phyloP scores from a whole-genome alignment of 78 protist species.

The Dictyostelium brefeldianum region DNA sequence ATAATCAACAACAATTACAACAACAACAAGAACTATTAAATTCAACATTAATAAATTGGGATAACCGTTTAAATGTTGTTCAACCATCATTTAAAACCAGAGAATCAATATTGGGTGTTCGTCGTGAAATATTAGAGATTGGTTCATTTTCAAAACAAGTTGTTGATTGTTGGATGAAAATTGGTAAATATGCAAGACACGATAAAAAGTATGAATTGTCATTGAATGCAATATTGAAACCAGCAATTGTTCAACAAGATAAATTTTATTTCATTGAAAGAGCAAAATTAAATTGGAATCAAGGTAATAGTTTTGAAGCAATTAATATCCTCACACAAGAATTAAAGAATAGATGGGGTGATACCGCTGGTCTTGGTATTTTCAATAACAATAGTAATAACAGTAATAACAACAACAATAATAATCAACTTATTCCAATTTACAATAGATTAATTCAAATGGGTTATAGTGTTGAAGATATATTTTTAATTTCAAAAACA shows the following conservation, averaged over 20 bases:
- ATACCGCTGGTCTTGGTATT: too few species aligned
- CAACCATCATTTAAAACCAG: conserved; percentile 59
- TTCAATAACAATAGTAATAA: not conserved
- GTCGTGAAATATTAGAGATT: conserved; percentile 55
- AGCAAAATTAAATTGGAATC: conserved; percentile 32
- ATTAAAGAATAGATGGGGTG: not conserved
- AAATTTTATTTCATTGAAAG: conserved; percentile 20
- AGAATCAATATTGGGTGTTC: conserved; percentile 78
- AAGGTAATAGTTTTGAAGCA: conserved; percentile 40
- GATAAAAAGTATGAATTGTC: conserved; percentile 56
- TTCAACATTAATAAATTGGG: conserved; percentile 32
- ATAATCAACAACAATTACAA: not conserved
- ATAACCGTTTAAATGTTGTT: conserved; percentile 52
- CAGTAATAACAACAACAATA: not conserved
- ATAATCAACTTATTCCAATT: not conserved
- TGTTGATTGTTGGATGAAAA: conserved; percentile 30
- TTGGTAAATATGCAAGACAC: conserved; percentile 45
- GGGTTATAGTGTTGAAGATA: not conserved
- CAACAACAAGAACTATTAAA: not conserved
- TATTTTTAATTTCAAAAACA: not conserved
- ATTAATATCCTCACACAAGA: conserved; percentile 22
- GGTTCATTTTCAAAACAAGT: not conserved
- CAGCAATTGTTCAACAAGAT: not conserved
- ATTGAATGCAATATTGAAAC: conserved; percentile 43
- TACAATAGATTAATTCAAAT: not conserved